Evolutionary conservation across 768 basidiomycete species (phyloP).

Genomic region (Trametes coccinea): DNA sequence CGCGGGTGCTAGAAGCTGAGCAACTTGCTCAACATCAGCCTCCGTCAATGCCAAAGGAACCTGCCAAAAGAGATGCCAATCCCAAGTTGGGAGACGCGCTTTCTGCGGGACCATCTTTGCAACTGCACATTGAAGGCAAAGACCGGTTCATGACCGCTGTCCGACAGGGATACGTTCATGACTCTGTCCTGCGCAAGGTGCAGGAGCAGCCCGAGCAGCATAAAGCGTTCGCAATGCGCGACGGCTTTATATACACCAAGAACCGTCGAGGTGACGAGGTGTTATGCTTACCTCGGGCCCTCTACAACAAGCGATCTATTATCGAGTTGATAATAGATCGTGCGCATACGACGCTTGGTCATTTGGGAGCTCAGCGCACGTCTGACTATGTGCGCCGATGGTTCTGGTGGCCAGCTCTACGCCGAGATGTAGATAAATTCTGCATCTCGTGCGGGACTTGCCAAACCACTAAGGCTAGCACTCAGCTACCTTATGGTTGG

Average conservation of each 20-base stretch:
- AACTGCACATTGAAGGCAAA: background rate
- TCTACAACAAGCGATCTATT: background rate
- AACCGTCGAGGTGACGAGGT: background rate
- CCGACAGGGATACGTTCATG: background rate
- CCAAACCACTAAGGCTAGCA: background rate
- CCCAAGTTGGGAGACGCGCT: background rate
- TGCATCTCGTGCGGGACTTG: background rate
- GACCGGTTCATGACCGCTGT: background rate
- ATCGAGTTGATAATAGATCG: background rate
- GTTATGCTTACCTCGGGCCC: background rate
- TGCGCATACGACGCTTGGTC: background rate
- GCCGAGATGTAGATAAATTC: background rate
- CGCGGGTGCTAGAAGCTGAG: too few relatives aligned
- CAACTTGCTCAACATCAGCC: too few relatives aligned
- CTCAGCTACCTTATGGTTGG: background rate
- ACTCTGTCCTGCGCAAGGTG: background rate
- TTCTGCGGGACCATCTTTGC: background rate
- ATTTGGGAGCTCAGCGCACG: background rate
- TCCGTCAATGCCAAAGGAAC: too few relatives aligned
- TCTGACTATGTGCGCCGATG: background rate
- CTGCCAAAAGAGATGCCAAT: too few relatives aligned
- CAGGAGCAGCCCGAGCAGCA: background rate
- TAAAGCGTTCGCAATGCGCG: background rate
- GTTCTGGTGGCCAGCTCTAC: background rate
- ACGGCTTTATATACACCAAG: background rate